Evolutionary conservation across 495 filamentous ascomycete species (phyloP).

Genomic region (Ascodesmis nigricans): DNA sequence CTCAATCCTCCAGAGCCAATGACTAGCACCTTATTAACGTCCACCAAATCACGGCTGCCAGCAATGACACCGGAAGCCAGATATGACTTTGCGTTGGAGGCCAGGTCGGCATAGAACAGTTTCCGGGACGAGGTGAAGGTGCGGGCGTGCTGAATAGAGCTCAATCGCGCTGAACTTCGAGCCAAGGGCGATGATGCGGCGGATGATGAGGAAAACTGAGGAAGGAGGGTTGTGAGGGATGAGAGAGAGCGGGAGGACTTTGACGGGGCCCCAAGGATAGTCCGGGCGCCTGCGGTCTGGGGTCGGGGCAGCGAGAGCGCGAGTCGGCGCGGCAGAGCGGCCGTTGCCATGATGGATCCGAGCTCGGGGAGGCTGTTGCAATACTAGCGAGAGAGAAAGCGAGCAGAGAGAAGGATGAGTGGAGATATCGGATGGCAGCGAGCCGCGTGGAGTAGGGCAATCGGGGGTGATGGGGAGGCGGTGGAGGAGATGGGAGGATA

Average conservation of each 20-base stretch:
- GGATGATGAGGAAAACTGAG: neutral
- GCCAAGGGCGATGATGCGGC: constrained; percentile 7
- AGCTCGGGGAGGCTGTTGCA: too few relatives aligned
- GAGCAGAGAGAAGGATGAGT: neutral
- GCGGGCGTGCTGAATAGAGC: constrained; percentile 19
- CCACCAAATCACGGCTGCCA: constrained; percentile 45
- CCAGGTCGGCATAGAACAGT: constrained; percentile 31
- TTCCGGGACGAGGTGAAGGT: constrained; percentile 19
- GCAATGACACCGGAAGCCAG: constrained; percentile 66
- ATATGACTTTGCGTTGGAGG: constrained; percentile 72
- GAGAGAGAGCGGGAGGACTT: constrained; percentile 17
- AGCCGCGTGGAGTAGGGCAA: constrained; percentile 3
- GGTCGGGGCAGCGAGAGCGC: constrained; percentile 11
- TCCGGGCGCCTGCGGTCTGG: too few relatives aligned
- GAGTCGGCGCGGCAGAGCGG: constrained; percentile 16
- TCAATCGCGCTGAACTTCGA: constrained; percentile 11
- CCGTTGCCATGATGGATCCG: constrained; percentile 10
- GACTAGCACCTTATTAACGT: constrained; percentile 96
- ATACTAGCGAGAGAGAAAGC: neutral
- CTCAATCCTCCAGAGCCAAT: constrained; percentile 89
- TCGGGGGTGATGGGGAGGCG: constrained; percentile 1
- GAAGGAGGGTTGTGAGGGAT: constrained; percentile 16
- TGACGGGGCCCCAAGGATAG: constrained; percentile 8
- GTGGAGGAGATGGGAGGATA: neutral
- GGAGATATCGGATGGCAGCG: constrained; percentile 1